These are phyloP conservation scores for Protostelium mycophagum DNA, from an alignment of 78 protist species.

Conservation along the genomic window DNA sequence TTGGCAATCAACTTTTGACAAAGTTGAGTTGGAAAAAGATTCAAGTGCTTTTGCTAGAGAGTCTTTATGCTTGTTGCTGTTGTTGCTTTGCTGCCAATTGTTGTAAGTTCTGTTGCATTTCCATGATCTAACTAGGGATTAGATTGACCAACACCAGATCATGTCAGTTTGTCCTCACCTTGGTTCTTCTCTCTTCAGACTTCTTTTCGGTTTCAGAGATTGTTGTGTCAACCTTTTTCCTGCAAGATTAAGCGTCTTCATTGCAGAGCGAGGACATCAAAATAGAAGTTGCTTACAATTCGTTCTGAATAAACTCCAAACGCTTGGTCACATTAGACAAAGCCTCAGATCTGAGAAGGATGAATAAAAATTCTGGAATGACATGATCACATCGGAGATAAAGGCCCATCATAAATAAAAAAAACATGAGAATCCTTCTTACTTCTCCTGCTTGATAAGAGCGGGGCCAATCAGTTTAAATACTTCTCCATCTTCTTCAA, in stretches of 20 bases:
- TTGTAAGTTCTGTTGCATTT: not conserved
- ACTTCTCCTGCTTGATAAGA: slow-evolving; percentile 49
- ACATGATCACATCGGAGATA: too few relatives aligned
- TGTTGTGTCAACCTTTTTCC: not conserved
- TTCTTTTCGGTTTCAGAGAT: not conserved
- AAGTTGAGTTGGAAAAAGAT: too few relatives aligned
- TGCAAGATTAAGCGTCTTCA: not conserved
- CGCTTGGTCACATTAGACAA: not conserved
- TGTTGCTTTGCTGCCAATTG: not conserved
- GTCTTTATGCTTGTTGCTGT: too few relatives aligned
- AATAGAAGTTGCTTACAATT: not conserved
- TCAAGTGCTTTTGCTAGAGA: too few relatives aligned
- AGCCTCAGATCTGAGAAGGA: not conserved
- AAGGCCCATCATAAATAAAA: too few relatives aligned
- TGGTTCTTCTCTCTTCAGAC: not conserved
- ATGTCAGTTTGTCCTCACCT: too few relatives aligned
- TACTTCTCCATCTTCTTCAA: slow-evolving; percentile 33
- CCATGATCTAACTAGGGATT: not conserved
- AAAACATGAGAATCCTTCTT: too few relatives aligned
- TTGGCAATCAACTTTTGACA: too few relatives aligned
- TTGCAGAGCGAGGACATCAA: too few relatives aligned
- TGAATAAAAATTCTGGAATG: too few relatives aligned
- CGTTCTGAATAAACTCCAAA: not conserved
- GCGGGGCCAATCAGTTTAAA: slow-evolving; percentile 55
- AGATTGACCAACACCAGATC: not conserved